Percentiles rank a stretch among this genome's conserved stretches.
phyloP scores from a whole-genome alignment of 1,284 basidiomycete species.

The Mrakiaceae sp. region DNA sequence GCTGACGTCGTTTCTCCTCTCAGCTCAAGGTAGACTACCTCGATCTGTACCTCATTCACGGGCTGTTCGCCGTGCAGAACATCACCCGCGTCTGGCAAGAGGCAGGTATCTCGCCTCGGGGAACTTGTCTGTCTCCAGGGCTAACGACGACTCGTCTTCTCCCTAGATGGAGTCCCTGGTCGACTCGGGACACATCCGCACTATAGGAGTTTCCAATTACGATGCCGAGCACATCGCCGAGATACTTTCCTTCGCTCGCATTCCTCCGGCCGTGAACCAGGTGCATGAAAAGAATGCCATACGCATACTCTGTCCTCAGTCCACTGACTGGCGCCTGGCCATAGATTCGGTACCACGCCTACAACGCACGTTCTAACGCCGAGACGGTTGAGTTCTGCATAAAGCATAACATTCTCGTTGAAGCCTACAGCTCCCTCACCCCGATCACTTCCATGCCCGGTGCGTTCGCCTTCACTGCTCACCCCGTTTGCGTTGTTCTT shows the following conservation, averaged over 20 bases:
- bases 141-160: too few species aligned
- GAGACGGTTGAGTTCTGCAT: background rate
- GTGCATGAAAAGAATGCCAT: too few species aligned
- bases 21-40: background rate
- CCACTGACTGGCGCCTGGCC: too few species aligned
- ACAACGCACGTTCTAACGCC: conserved; percentile 16
- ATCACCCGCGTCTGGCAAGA: conserved; percentile 8
- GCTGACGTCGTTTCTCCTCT: too few species aligned
- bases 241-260: conserved; percentile 11
- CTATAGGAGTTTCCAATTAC: conserved; percentile 20
- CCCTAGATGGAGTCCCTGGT: conserved; percentile 13
- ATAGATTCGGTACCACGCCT: conserved; percentile 20
- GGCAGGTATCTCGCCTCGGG: too few species aligned
- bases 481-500: background rate
- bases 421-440: conserved; percentile 12
- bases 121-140: too few species aligned
- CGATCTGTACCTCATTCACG: conserved; percentile 18
- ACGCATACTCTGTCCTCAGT: too few species aligned
- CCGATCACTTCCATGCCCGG: conserved; percentile 13
- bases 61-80: background rate
- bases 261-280: conserved; percentile 19
- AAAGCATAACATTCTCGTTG: conserved; percentile 4
- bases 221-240: conserved; percentile 10
- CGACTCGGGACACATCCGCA: conserved; percentile 13
- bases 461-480: background rate